phyloP scores from a whole-genome alignment of 129 eudicot species.

The Centrapalus pauciflorus region DNA sequence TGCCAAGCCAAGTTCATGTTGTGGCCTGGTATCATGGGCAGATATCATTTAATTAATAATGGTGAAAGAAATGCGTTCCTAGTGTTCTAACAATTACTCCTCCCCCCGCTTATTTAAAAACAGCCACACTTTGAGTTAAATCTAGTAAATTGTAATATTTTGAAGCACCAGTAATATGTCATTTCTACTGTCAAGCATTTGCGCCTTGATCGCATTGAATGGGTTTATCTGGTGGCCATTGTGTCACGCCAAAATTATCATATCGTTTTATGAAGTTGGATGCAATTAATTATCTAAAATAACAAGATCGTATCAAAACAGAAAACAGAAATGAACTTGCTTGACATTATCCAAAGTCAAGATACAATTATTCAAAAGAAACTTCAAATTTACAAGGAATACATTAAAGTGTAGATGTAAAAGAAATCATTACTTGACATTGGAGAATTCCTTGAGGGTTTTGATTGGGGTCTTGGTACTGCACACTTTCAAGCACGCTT shows the following conservation, averaged over 20 bases:
- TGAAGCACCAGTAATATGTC: neutral
- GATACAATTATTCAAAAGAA: neutral
- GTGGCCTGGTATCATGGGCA: neutral
- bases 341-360: neutral
- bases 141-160: neutral
- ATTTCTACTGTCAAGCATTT: neutral
- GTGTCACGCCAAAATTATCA: neutral
- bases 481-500: constrained; percentile 53
- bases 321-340: too few species aligned
- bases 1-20: neutral
- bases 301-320: too few species aligned
- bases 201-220: neutral
- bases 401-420: neutral
- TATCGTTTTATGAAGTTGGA: neutral
- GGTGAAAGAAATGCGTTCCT: too few species aligned
- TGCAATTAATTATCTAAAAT: too few species aligned
- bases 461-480: constrained; percentile 52
- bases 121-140: neutral
- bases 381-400: neutral
- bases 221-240: neutral
- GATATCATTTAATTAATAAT: neutral
- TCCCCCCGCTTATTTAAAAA: neutral
- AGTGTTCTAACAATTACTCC: too few species aligned
- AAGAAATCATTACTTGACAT: constrained; percentile 50
- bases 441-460: constrained; percentile 60